Base-by-base conservation (phyloP, 768 basidiomycete species). In the Mycena kentingensis region DNA sequence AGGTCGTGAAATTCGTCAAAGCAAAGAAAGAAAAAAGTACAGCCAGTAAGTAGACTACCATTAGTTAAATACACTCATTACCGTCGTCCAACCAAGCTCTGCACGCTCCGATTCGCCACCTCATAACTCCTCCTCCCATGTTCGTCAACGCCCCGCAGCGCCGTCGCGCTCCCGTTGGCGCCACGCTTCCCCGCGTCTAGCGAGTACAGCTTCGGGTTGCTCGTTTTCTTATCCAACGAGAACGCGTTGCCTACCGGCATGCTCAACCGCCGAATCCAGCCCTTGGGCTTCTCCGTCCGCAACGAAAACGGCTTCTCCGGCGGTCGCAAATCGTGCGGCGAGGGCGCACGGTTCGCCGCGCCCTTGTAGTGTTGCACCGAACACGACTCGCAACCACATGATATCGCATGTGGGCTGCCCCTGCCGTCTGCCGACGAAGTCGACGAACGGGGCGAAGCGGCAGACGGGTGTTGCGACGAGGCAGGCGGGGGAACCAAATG, bases 231-330 rank as follows among this genome's bases (percentile, higher is more conserved):
- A 44, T 87, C 85, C 22, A 80, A 69, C 5, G 76, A 78, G 62
- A 89, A 84, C 29, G 83, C 80, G 39, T 76, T 75, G 36, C 74
- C 74, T 3, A 80, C 80, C 1, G 88, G 88, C 85, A 90, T 88
- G 60, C 89, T 90, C 52, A 91, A 65, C 49, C 88, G 73, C 19
- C 88, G 73, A 56, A 90, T 87, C 89, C 89, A 90, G 0, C 86
- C 80, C 51, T 79, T 86, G 8, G 82, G 74, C 60, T 84, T 84
- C 47, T 83, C 79, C 36, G 67, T 59, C 21, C 77, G 79, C n/a
- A 81, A 68, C 2, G 60, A 51, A 41, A 77, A 71, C 4, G 78
- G 78, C 24, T 74, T 67, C 38, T 73, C 72, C 15, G 73, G 73
- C 22, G 76, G 73, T 15, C 74, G 72, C 26, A 75, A 63, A 50